Percentiles rank a stretch among this genome's conserved stretches.
These are phyloP conservation scores for Coniochaeta ligniaria DNA, from an alignment of 2,329 filamentous ascomycete species.

Conservation along the genomic window DNA sequence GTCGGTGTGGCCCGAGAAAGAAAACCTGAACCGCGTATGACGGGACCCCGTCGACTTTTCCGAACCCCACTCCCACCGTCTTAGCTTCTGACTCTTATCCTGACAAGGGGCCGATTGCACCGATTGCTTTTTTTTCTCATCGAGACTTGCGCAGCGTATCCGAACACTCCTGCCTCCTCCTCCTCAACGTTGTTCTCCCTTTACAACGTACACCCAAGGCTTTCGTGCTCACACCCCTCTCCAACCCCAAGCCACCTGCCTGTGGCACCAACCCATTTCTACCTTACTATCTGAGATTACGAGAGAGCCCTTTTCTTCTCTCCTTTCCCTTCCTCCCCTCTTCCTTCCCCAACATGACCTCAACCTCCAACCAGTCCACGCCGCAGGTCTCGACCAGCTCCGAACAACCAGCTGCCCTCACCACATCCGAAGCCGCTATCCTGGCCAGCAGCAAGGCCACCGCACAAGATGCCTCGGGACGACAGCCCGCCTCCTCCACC, in stretches of 20 bases:
- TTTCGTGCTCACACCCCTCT: constrained; percentile 1
- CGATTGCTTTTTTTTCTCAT: constrained; percentile 2
- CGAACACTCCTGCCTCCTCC: neutral
- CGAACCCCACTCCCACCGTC: constrained; percentile 5
- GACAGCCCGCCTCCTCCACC: constrained; percentile 56
- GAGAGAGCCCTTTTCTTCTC: neutral
- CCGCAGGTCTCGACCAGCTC: constrained; percentile 12
- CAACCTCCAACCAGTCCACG: constrained; percentile 16
- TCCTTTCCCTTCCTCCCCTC: constrained; percentile 1
- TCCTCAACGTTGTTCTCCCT: neutral
- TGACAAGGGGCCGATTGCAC: constrained; percentile 6
- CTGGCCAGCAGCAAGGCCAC: constrained; percentile 13
- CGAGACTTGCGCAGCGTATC: neutral
- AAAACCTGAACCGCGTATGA: neutral
- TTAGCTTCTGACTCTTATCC: constrained; percentile 7
- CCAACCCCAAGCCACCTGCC: neutral
- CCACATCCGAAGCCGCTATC: constrained; percentile 21
- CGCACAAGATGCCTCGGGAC: constrained; percentile 52
- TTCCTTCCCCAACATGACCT: constrained; percentile 25
- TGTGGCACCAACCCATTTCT: neutral
- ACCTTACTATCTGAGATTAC: neutral
- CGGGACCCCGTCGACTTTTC: neutral
- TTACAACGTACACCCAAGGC: neutral
- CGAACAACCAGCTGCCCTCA: constrained; percentile 18
- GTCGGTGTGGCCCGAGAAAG: neutral